These are phyloP conservation scores for Solanum piurae DNA, from an alignment of 257 asterid genomes.

Conservation along the genomic window DNA sequence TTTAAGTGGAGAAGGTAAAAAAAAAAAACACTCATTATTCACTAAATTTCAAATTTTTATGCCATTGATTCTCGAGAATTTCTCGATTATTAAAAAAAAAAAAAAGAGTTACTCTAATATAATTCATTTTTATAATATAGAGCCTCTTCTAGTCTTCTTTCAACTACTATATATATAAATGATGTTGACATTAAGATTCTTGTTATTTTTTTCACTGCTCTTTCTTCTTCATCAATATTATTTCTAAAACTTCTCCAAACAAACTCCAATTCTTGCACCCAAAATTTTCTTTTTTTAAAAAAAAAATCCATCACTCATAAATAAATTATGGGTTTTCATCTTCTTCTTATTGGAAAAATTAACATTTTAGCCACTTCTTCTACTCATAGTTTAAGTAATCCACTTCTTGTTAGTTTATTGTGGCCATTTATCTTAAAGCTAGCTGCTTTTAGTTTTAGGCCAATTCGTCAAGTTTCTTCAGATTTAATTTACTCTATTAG, in stretches of 20 bases:
- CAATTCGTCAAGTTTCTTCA: background rate
- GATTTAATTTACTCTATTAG: background rate
- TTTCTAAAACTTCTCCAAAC: background rate
- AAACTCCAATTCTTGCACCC: background rate
- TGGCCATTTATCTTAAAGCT: background rate
- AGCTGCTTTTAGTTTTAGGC: background rate
- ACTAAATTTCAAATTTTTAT: rapidly evolving
- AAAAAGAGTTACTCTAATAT: background rate
- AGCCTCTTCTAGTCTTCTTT: background rate
- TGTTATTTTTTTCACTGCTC: background rate
- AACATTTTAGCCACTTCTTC: background rate
- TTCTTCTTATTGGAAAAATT: background rate
- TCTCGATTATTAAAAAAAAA: background rate
- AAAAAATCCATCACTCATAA: background rate
- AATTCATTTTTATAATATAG: background rate
- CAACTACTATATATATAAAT: background rate
- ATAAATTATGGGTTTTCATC: background rate
- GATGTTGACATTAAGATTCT: background rate
- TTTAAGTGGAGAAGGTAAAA: background rate
- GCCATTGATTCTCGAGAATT: rapidly evolving
- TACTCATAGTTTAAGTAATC: background rate
- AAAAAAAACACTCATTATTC: background rate
- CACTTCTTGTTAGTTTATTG: background rate
- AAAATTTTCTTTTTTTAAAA: background rate
- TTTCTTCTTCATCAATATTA: background rate